Base-by-base conservation (phyloP, 2,329 filamentous ascomycete species). In the Trichoderma atroviride region DNA sequence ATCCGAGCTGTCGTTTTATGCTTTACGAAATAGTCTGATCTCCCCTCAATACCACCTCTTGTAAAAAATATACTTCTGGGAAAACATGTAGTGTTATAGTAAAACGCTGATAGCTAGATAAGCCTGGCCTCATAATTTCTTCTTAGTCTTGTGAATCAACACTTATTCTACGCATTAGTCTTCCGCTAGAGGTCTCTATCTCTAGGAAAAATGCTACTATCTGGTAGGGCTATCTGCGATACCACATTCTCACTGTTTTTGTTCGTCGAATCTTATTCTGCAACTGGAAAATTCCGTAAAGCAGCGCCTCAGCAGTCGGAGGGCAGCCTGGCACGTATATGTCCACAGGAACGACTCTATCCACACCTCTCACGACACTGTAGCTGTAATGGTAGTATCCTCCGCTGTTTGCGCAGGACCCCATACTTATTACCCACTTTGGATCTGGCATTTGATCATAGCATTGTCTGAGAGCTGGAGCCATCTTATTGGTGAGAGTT, bases 381-480 rank as follows among this genome's bases (percentile, higher is more conserved):
- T 95, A 95, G 80, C 89, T 92, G 83, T 95, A 94, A 81, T 95
- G 92, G 80, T 95, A 94, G 83, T 95, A 94, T 65, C 92, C 92
- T 71, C 92, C 92, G 63, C 92, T 92, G 80, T 94, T 94, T 70
- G 92, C 92, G 79, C 92, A 95, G 76, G 89, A 92, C 13, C 92
- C 92, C 92, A 95, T 95, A 75, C 89, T 92, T 76, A 88, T 80
- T 74, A 95, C 93, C 93, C 93, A 97, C 77, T 91, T 87, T n/a
- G 93, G 93, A 35, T 97, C 93, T 31, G 93, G 93, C 93, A 97
- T 97, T 84, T 97, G 94, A 81, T 97, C 94, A 83, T 97, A 97
- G 71, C 96, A 91, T 82, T 96, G 92, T 80, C 94, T 87, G 77
- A 97, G 84, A 37, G 94, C 94, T 2, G 94, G 93, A 0, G 93